Base-by-base conservation (phyloP, 306 rosid genomes). In the Fragaria iinumae region DNA sequence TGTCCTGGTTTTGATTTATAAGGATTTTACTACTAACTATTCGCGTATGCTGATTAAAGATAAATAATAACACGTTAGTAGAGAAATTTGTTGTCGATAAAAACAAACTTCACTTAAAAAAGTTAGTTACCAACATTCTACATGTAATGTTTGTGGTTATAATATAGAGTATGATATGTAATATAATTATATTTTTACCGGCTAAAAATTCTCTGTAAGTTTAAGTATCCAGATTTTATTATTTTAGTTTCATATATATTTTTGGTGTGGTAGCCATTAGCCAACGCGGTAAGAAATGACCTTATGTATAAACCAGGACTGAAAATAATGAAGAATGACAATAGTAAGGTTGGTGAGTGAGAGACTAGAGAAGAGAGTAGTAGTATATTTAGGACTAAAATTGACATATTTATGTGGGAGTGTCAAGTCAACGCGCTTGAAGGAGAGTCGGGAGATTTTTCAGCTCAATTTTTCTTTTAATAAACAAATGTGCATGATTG, bases 401-500 rank as follows among this genome's bases (percentile, higher is more conserved):
- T 44, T 21, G 72, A 44, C 32, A 68, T 21, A n/a, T 9, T 41
- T 4, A 41, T 10, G 67, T 34, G 32, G 17, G 16, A 32, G 34
- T 44, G 69, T 74, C 9, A 2, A 53, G 48, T 74, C 60, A 62
- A 60, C 78, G 78, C 78, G 78, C 59, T 48, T 17, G 23, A 9
- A 6, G 45, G 70, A 74, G 78, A 17, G 78, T 17, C 5, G 14
- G 20, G n/a, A 27, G 70, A 60, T 9, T 60, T 60, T 74, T 45
- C 78, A 60, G 59, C 13, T 2, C 8, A 38, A 8, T 1, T 36
- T 16, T 6, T 0, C 2, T 8, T 59, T 4, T 45, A 50, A 8
- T 27, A 8, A 9, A 45, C 8, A 14, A 12, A 12, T 8, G 8
- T 13, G 57, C 59, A 44, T 27, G 77, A 74, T 44, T 60, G 70